These are phyloP conservation scores for Candida glaebosa DNA, from an alignment of 805 yeast species.

Conservation along the genomic window DNA sequence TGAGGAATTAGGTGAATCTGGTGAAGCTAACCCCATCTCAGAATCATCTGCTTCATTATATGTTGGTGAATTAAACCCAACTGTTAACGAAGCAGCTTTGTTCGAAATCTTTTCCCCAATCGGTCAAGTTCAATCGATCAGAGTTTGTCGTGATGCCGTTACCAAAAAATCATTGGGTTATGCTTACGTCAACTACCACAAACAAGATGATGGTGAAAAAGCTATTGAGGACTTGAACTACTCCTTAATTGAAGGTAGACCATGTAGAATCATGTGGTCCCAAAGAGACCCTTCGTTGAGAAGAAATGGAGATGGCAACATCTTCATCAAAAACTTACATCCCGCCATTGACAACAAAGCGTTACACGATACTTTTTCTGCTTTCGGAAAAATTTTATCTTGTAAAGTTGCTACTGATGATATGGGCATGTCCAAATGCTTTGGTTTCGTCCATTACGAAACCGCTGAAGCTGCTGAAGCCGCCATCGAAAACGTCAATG, in stretches of 20 bases:
- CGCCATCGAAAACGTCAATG: constrained; percentile 96
- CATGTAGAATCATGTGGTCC: constrained; percentile 99
- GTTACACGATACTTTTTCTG: constrained; percentile 94
- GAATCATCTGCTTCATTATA: constrained; percentile 81
- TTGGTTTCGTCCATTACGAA: constrained; percentile 97
- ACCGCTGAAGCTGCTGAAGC: constrained; percentile 87
- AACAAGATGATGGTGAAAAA: constrained; percentile 82
- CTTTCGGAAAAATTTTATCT: constrained; percentile 92
- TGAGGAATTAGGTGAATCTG: constrained; percentile 24
- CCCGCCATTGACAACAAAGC: constrained; percentile 99
- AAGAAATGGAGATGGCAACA: constrained; percentile 93
- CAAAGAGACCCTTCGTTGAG: constrained; percentile 97
- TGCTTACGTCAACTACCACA: constrained; percentile 96
- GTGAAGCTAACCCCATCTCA: constrained; percentile 38
- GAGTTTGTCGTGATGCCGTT: constrained; percentile 98
- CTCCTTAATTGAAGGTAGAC: constrained; percentile 87
- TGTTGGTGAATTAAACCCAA: constrained; percentile 94
- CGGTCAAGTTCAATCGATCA: constrained; percentile 93
- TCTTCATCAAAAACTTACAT: constrained; percentile 97
- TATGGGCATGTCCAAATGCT: constrained; percentile 87
- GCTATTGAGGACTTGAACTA: constrained; percentile 97
- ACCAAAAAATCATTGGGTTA: constrained; percentile 96
- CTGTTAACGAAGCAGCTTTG: constrained; percentile 90
- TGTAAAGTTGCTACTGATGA: constrained; percentile 97
- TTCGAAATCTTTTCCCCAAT: constrained; percentile 92